phyloP scores from a whole-genome alignment of 306 rosid species.

The Pterocarpus santalinus region DNA sequence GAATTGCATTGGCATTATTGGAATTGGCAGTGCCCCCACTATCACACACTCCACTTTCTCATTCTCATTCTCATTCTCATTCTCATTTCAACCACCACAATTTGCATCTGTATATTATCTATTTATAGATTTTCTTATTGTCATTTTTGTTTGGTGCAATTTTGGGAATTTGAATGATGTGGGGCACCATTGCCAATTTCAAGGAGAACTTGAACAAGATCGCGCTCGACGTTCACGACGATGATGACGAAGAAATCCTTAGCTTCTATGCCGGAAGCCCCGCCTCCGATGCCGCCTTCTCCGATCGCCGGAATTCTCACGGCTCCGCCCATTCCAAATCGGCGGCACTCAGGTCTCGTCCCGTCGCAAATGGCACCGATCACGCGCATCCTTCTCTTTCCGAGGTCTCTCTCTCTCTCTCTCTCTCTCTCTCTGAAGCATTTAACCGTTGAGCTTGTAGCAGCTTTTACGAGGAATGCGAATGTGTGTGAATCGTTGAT shows the following conservation, averaged over 20 bases:
- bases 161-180: slow-evolving; percentile 57
- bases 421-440: background rate
- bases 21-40: background rate
- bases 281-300: slow-evolving; percentile 36
- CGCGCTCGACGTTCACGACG: slow-evolving; percentile 78
- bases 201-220: slow-evolving; percentile 86
- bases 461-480: background rate
- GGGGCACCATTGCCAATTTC: slow-evolving; percentile 77
- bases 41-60: background rate
- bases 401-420: slow-evolving; percentile 55
- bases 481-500: background rate
- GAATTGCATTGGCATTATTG: background rate
- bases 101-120: background rate
- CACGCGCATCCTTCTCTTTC: slow-evolving; percentile 44
- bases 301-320: slow-evolving; percentile 76
- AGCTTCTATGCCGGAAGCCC: slow-evolving; percentile 49
- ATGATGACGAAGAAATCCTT: slow-evolving; percentile 61
- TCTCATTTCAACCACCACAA: background rate
- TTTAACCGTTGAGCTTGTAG: background rate
- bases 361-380: slow-evolving; percentile 62
- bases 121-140: background rate
- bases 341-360: slow-evolving; percentile 48
- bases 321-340: slow-evolving; percentile 63
- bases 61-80: background rate
- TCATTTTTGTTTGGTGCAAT: background rate